A percentile compares a stretch with the other conserved stretches of the same genome.
Evolutionary conservation across 352 stramenopile species (phyloP).

Genomic region (Globisporangium barbulae): DNA sequence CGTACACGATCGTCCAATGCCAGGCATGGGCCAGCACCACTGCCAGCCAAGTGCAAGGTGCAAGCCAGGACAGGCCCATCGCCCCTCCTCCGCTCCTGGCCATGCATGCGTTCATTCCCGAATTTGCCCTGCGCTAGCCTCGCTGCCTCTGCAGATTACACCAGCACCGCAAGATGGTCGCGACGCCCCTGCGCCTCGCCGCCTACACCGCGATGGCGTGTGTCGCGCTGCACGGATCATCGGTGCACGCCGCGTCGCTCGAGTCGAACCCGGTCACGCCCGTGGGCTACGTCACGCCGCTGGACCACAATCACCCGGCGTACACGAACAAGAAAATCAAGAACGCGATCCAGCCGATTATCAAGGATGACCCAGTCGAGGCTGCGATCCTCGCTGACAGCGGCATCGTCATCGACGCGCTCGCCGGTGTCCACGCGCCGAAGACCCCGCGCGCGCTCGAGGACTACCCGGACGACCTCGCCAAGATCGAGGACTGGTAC

Average conservation of each 20-base stretch:
- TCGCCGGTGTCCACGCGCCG: background rate
- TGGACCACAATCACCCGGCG: constrained; percentile 28
- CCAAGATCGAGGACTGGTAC: constrained; percentile 27
- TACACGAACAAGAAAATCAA: constrained; percentile 22
- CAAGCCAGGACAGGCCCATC: background rate
- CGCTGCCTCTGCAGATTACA: constrained; percentile 1
- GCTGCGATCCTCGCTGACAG: constrained; percentile 9
- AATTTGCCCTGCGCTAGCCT: constrained; percentile 12
- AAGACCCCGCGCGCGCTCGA: background rate
- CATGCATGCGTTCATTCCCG: background rate
- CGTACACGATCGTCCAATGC: background rate
- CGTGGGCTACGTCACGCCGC: constrained; percentile 19
- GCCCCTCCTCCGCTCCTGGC: background rate
- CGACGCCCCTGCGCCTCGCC: constrained; percentile 1
- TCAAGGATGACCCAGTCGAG: constrained; percentile 17
- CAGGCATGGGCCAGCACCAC: too few relatives aligned
- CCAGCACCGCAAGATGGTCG: constrained; percentile 6
- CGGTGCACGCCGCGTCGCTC: constrained; percentile 10
- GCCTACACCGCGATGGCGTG: constrained; percentile 10
- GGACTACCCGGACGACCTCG: constrained; percentile 11
- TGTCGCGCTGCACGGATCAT: constrained; percentile 1
- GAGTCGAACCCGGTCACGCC: constrained; percentile 28
- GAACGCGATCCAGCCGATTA: constrained; percentile 19
- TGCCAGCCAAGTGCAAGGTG: background rate
- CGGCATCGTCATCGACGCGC: background rate